Evolutionary conservation across 768 basidiomycete genomes (phyloP).

Genomic region (Leucosporidium creatinivorum): DNA sequence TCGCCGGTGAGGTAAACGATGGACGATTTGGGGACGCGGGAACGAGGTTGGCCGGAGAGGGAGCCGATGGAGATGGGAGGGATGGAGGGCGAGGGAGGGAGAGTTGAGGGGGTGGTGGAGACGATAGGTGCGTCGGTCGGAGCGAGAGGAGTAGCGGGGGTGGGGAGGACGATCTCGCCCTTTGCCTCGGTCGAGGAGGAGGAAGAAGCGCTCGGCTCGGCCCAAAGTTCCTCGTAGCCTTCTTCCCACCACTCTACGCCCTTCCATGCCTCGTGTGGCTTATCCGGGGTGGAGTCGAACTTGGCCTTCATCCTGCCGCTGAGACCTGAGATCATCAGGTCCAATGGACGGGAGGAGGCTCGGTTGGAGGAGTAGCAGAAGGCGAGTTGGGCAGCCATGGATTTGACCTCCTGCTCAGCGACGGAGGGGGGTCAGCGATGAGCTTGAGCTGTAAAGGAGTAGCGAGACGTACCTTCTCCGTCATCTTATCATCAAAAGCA

Average conservation of each 20-base stretch:
- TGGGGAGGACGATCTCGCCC: background rate
- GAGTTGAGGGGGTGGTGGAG: background rate
- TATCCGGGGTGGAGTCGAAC: constrained; percentile 59
- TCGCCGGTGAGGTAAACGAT: constrained; percentile 94
- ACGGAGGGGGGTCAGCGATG: background rate
- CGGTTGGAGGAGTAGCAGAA: constrained; percentile 87
- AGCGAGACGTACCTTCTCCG: constrained; percentile 59
- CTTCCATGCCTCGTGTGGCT: constrained; percentile 69
- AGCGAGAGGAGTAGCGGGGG: background rate
- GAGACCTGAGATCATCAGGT: constrained; percentile 71
- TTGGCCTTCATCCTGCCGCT: constrained; percentile 60
- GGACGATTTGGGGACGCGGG: constrained; percentile 43
- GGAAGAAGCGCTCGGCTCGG: constrained; percentile 42
- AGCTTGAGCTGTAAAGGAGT: background rate
- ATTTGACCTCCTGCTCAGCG: constrained; percentile 68
- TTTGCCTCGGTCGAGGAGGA: too few relatives aligned
- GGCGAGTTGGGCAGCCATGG: constrained; percentile 80
- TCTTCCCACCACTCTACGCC: constrained; percentile 76
- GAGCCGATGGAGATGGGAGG: constrained; percentile 3
- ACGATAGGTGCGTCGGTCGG: background rate
- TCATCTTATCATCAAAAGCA: constrained; percentile 88
- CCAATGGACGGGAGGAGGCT: constrained; percentile 61
- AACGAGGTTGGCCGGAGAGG: constrained; percentile 8
- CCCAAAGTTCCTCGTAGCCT: constrained; percentile 41
- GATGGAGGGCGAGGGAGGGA: background rate